These are phyloP conservation scores for Xylariaceae sp. DNA, from an alignment of 2,329 filamentous ascomycete genomes.

Conservation along the genomic window DNA sequence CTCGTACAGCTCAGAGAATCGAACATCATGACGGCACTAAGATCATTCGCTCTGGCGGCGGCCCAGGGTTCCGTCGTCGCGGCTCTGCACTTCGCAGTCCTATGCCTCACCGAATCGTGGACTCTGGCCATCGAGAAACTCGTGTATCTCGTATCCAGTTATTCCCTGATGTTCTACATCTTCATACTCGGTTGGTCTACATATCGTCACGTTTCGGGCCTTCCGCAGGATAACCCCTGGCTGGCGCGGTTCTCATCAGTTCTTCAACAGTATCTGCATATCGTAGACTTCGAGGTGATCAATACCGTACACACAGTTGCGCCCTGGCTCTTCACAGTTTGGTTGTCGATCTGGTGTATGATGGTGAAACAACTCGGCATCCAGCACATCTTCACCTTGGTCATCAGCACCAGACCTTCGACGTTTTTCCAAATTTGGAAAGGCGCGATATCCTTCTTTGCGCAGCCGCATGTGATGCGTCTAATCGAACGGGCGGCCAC, in stretches of 20 bases:
- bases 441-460: background rate
- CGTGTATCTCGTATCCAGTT: background rate
- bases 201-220: background rate
- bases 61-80: background rate
- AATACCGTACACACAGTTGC: background rate
- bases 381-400: background rate
- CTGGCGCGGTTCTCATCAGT: background rate
- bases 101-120: background rate
- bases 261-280: background rate
- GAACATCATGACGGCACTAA: background rate
- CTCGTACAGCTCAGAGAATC: background rate
- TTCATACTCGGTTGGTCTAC: background rate
- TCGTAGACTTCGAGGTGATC: background rate
- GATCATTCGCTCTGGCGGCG: background rate
- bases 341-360: background rate
- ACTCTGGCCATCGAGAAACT: background rate
- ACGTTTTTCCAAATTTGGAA: background rate
- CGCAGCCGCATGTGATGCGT: constrained; percentile 1
- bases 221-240: background rate
- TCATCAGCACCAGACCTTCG: background rate
- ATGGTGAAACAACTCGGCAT: background rate
- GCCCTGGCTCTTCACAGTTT: background rate
- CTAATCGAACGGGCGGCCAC: background rate
- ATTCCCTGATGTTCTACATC: background rate
- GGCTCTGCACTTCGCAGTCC: background rate